A percentile compares a stretch with the other conserved stretches of the same genome.
Evolutionary conservation across 148 eudicot species (phyloP).

Genomic region (Talinum fruticosum): DNA sequence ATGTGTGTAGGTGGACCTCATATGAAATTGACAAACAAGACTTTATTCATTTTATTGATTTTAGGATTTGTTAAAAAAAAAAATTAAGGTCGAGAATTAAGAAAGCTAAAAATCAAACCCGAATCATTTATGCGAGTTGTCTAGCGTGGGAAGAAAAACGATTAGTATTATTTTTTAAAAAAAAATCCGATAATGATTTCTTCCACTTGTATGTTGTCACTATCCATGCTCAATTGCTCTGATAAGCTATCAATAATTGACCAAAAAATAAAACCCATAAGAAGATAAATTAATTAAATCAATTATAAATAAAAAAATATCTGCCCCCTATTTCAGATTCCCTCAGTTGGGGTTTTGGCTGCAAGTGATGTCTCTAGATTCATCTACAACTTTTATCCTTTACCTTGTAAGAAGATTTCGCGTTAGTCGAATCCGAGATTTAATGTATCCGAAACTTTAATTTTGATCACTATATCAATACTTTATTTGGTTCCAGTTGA

Average conservation of each 20-base stretch:
- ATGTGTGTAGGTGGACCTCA: too few relatives aligned
- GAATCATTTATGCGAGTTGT: too few relatives aligned
- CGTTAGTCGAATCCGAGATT: too few relatives aligned
- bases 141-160: background rate
- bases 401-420: too few relatives aligned
- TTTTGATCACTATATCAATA: too few relatives aligned
- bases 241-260: background rate
- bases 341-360: background rate
- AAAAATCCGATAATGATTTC: background rate
- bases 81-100: too few relatives aligned
- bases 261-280: background rate
- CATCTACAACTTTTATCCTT: background rate
- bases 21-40: too few relatives aligned
- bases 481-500: too few relatives aligned
- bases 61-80: too few relatives aligned
- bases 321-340: background rate
- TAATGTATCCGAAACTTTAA: too few relatives aligned
- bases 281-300: background rate
- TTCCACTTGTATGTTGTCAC: background rate
- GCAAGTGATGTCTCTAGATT: background rate
- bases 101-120: too few relatives aligned
- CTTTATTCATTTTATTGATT: too few relatives aligned
- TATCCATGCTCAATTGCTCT: background rate
- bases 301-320: background rate
- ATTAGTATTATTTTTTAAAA: background rate